These are phyloP conservation scores for Aplosporella prunicola DNA, from an alignment of 2,329 filamentous ascomycete species.

Conservation along the genomic window DNA sequence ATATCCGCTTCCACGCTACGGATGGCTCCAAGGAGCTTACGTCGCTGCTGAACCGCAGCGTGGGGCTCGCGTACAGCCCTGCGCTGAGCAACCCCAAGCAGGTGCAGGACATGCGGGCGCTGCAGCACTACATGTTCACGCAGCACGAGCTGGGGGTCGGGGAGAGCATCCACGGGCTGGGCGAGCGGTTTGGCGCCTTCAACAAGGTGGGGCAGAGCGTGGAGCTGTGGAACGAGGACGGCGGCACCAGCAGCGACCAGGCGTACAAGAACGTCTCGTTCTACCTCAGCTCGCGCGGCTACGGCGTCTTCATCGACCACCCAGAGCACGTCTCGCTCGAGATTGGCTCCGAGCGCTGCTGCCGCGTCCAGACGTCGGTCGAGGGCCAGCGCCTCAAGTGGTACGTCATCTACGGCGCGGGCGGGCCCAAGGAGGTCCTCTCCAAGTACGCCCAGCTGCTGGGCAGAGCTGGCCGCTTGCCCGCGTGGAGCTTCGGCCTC, in stretches of 20 bases:
- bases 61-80: conserved; percentile 49
- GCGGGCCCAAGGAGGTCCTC: conserved; percentile 58
- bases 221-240: conserved; percentile 53
- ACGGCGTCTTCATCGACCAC: conserved; percentile 67
- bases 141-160: conserved; percentile 39
- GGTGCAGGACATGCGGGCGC: conserved; percentile 40
- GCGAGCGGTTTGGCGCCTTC: conserved; percentile 67
- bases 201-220: conserved; percentile 66
- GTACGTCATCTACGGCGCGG: conserved; percentile 62
- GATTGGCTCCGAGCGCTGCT: conserved; percentile 64
- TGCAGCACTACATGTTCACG: conserved; percentile 37
- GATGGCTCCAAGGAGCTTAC: conserved; percentile 45
- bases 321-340: conserved; percentile 62
- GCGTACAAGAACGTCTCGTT: conserved; percentile 65
- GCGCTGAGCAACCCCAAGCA: conserved; percentile 44
- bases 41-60: conserved; percentile 45
- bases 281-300: conserved; percentile 62
- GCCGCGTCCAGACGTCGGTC: conserved; percentile 59
- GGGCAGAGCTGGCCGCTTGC: conserved; percentile 54
- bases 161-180: conserved; percentile 64
- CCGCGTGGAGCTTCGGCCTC: conserved; percentile 65
- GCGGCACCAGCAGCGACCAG: conserved; percentile 58
- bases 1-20: conserved; percentile 46
- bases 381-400: conserved; percentile 62
- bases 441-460: conserved; percentile 58